Evolutionary conservation across 2,329 filamentous ascomycete genomes (phyloP).

Genomic region (Aspergillus novoparasiticus): DNA sequence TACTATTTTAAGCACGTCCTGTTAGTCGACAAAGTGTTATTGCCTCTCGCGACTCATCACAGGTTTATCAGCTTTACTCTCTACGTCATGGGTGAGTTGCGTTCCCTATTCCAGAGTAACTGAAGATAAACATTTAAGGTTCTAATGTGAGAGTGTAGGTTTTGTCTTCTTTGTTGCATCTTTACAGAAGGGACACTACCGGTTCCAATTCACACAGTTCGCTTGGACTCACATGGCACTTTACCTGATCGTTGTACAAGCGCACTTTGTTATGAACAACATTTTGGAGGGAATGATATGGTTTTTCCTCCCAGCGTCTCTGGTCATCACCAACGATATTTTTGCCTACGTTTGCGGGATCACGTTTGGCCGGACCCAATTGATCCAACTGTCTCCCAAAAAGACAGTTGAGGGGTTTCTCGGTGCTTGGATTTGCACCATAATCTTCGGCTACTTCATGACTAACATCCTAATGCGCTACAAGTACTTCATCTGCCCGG

Average conservation of each 20-base stretch:
- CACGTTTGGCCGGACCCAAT: slow-evolving; percentile 90
- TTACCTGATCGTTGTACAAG: slow-evolving; percentile 95
- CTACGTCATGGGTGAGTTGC: slow-evolving; percentile 82
- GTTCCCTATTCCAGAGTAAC: neutral
- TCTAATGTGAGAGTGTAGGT: slow-evolving; percentile 53
- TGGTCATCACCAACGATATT: slow-evolving; percentile 98
- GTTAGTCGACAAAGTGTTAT: slow-evolving; percentile 86
- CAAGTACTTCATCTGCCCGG: slow-evolving; percentile 98
- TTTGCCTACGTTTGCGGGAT: slow-evolving; percentile 98
- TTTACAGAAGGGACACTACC: slow-evolving; percentile 92
- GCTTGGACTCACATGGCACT: slow-evolving; percentile 99
- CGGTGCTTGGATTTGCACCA: slow-evolving; percentile 92
- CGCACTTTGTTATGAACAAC: slow-evolving; percentile 99
- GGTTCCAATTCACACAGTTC: slow-evolving; percentile 98
- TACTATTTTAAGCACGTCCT: slow-evolving; percentile 99
- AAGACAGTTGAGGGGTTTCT: slow-evolving; percentile 99
- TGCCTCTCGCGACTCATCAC: slow-evolving; percentile 94
- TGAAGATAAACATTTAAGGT: neutral
- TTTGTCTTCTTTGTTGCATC: slow-evolving; percentile 98
- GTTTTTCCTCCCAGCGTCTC: slow-evolving; percentile 93
- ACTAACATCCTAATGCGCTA: slow-evolving; percentile 84
- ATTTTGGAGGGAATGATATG: slow-evolving; percentile 99
- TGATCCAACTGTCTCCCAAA: slow-evolving; percentile 97
- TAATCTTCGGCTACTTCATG: slow-evolving; percentile 79
- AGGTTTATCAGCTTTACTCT: slow-evolving; percentile 98